Base-by-base conservation (phyloP, 495 filamentous ascomycete genomes). In the Sordaria brevicollis region DNA sequence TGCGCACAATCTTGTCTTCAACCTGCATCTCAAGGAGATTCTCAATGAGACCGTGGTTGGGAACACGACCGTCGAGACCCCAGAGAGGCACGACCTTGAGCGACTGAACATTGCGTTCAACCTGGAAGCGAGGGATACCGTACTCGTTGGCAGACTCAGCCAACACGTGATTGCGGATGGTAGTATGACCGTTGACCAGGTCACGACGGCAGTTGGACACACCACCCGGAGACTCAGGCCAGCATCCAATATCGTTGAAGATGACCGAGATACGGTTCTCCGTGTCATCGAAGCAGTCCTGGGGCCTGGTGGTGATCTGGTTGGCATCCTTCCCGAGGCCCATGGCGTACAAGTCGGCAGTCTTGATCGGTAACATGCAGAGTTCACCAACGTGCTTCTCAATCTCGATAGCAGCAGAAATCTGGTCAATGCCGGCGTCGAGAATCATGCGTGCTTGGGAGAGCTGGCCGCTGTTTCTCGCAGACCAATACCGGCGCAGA, bases 131-230 rank as follows among this genome's bases (percentile, higher is more conserved):
- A 5, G 88, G 88, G 10, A 89, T 77, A 11, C 88, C 88, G 70
- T 85, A 89, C 70, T 90, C 88, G 71, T 89, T 89, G 9, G 87
- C 88, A 3, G 86, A 85, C 75, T 90, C 88, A 65, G 86, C 88
- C 37, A 90, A 81, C 79, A 90, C 87, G 71, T 90, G 88, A 84
- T 88, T 89, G 68, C 85, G 85, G 69, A 90, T 87, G 1, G 86
- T 86, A 31, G 80, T 77, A 68, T 89, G 82, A 31, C 86, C 85
- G 74, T 90, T 89, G 77, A 90, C 87, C 81, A 90, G 83, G 71
- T 90, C 88, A 67, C 88, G 81, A n/a, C 88, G 86, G 78, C 88
- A 90, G 34, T 87, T 87, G 54, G 88, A 89, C 19, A 90, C 88
- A 74, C 88, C 88, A 69, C 88, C 88, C 67, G 86, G 86, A 73